Base-by-base conservation (phyloP, 768 basidiomycete genomes). In the Pleurotus sapidus region DNA sequence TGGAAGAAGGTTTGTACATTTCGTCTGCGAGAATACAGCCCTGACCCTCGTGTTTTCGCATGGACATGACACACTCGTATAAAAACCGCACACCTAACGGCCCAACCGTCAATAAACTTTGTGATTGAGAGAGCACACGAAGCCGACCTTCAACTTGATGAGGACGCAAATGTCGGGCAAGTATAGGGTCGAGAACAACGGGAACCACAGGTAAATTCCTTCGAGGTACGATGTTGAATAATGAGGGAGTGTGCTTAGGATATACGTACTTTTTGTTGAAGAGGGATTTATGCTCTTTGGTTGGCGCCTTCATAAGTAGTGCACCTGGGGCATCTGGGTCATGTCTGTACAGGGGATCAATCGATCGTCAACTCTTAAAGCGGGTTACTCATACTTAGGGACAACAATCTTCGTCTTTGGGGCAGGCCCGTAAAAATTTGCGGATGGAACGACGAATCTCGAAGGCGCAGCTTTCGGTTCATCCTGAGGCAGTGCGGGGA, bases 1-100 rank as follows among this genome's bases (percentile, higher is more conserved):
- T 55, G 56, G 48, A 55, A 42, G 25, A 40, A 58, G 57, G 34
- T 12, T 55, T 68, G 49, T 60, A 93, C 94, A 97, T 96, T 65
- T 98, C 97, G 70, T 99, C 97, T 1, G 96, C 97, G 34, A 99
- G 81, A 61, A 99, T 97, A 64, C 93, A 95, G 1, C 96, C 96
- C 66, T 91, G 85, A 1, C 93, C 91, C 70, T 95, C 93, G 60
- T 93, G 91, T 68, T 87, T 90, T 55, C 91, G 81, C 65, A 97
- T 74, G 8, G 95, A 95, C 94, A 98, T 98, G 15, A 95, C 90
- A 65, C 89, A 93, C 66, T 95, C 93, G 66, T 99, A 99, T 76
- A 99, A 74, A 70, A 99, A 99, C 67, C 84, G 82, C 34, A 93
- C 80, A 27, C 92, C 88, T 88, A 56, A 4, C 20, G 17, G 23